Evolutionary conservation across 2,329 filamentous ascomycete species (phyloP).

Genomic region (Erysiphe neolycopersici): DNA sequence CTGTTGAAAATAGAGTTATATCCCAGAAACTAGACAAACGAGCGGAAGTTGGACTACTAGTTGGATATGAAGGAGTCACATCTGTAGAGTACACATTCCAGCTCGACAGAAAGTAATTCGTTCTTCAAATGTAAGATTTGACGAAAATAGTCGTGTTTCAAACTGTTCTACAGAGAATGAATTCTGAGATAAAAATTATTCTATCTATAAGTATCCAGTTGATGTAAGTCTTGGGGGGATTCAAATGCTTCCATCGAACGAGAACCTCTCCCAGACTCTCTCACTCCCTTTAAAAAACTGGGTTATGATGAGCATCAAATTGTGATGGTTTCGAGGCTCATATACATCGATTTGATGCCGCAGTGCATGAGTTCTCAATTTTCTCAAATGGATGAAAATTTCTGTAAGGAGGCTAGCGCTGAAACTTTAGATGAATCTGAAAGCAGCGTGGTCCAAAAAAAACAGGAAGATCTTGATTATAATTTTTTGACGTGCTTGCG

Average conservation of each 20-base stretch:
- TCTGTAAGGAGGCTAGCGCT: too few relatives aligned
- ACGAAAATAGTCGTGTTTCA: neutral
- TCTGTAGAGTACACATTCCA: neutral
- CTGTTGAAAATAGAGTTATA: conserved; percentile 1
- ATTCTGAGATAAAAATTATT: neutral
- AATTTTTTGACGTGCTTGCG: too few relatives aligned
- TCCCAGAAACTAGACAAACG: neutral
- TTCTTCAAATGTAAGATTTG: neutral
- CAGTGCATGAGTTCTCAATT: too few relatives aligned
- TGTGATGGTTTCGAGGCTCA: too few relatives aligned
- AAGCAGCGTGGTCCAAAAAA: too few relatives aligned
- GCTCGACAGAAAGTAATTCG: neutral
- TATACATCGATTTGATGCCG: too few relatives aligned
- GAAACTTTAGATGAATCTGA: too few relatives aligned
- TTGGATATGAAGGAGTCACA: conserved; percentile 1
- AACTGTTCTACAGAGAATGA: neutral
- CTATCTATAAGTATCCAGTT: neutral
- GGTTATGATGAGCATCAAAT: neutral
- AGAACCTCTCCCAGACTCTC: neutral
- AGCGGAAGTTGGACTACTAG: neutral
- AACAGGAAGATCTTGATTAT: too few relatives aligned
- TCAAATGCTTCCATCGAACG: neutral
- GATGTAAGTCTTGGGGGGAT: neutral
- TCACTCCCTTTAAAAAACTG: neutral
- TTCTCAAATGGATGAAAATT: too few relatives aligned